Percentiles rank a stretch among this genome's conserved stretches.
phyloP scores from a whole-genome alignment of 129 eudicot genomes.

The Kitagawia praeruptora region DNA sequence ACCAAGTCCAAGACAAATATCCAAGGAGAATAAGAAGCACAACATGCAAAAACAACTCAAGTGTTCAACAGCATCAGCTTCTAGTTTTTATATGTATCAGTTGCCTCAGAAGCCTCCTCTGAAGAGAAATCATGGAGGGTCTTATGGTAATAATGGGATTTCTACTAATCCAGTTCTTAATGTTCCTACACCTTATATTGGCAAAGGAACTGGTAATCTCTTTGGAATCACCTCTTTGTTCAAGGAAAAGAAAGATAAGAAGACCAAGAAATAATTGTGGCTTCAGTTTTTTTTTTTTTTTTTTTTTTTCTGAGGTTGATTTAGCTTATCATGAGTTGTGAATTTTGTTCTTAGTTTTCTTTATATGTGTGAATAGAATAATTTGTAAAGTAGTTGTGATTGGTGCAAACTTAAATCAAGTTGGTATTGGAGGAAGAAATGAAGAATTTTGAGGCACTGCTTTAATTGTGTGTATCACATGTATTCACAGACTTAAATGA shows the following conservation, averaged over 20 bases:
- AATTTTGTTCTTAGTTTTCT: not conserved
- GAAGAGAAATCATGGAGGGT: constrained; percentile 31
- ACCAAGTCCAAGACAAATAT: constrained; percentile 8
- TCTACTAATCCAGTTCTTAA: constrained; percentile 26
- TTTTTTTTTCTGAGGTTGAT: not conserved
- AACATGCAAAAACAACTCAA: constrained; percentile 16
- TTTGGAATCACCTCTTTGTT: constrained; percentile 43
- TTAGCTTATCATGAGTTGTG: not conserved
- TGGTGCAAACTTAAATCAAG: constrained; percentile 5
- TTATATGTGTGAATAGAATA: constrained; percentile 1
- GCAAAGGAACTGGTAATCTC: constrained; percentile 35
- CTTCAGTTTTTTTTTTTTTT: not conserved
- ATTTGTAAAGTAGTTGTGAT: not conserved
- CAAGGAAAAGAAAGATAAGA: constrained; percentile 37
- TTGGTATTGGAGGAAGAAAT: not conserved
- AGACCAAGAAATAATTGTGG: constrained; percentile 35
- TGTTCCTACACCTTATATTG: constrained; percentile 32
- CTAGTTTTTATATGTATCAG: constrained; percentile 12
- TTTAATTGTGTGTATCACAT: constrained; percentile 1
- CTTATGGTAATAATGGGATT: constrained; percentile 26
- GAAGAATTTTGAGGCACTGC: constrained; percentile 7
- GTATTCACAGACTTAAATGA: constrained; percentile 8
- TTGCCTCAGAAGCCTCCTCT: constrained; percentile 42
- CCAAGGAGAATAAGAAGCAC: constrained; percentile 12
- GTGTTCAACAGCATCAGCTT: constrained; percentile 9